These are phyloP conservation scores for Suhomyces taliae DNA, from an alignment of 1,139 yeast genomes.

Conservation along the genomic window DNA sequence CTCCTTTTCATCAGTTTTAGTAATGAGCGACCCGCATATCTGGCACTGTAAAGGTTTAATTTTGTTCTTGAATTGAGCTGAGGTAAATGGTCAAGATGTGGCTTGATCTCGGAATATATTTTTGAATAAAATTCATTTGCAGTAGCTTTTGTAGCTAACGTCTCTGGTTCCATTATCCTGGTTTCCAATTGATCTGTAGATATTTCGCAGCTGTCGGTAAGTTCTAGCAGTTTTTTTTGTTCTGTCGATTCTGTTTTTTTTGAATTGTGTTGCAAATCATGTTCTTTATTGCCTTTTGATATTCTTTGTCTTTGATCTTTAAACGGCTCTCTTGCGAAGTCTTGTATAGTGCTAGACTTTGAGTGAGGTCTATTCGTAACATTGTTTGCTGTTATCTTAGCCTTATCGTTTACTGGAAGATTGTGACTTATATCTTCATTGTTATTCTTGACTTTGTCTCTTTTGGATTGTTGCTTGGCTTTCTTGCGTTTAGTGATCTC, in stretches of 20 bases:
- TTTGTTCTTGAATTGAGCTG: background rate
- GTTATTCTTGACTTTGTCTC: background rate
- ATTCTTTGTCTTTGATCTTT: no score
- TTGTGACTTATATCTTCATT: background rate
- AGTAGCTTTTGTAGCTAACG: background rate
- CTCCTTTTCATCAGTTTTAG: background rate
- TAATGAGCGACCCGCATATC: background rate
- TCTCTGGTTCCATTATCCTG: background rate
- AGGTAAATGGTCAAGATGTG: background rate
- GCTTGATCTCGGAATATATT: background rate
- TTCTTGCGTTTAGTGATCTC: background rate
- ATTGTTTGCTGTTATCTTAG: no score
- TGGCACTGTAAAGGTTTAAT: background rate
- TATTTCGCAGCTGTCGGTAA: background rate
- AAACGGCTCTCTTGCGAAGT: no score
- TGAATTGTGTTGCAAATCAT: no score
- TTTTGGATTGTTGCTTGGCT: background rate
- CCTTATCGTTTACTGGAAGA: no score
- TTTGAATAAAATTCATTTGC: background rate
- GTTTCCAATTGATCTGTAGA: background rate
- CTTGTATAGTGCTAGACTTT: no score
- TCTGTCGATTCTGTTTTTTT: background rate
- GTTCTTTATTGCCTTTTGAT: no score
- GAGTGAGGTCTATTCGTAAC: no score
- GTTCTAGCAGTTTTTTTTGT: background rate